Conservation (phyloP, 176 grass and related monocot species). For the Oryza longistaminata region DNA sequence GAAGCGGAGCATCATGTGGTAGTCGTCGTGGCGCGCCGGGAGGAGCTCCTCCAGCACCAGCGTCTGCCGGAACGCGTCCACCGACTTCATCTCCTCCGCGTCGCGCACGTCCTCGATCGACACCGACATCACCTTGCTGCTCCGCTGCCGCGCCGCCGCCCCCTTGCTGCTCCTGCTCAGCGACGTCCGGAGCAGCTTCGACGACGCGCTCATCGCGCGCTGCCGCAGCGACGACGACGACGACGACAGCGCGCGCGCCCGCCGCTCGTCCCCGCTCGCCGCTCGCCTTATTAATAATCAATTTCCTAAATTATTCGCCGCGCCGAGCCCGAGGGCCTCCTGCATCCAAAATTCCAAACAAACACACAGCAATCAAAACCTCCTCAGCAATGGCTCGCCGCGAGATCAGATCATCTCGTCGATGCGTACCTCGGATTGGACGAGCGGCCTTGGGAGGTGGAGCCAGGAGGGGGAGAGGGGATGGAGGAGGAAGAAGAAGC, state of each 20-base stretch:
- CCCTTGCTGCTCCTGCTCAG: slow-evolving; percentile 43
- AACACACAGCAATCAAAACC: background rate
- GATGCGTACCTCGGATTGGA: slow-evolving; percentile 14
- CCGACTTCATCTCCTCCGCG: slow-evolving; percentile 80
- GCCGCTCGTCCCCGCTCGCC: slow-evolving; percentile 23
- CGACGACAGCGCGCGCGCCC: slow-evolving; percentile 15
- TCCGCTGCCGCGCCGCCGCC: slow-evolving; percentile 57
- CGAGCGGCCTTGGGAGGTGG: slow-evolving; percentile 26
- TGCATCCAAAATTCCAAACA: background rate
- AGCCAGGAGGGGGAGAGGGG: background rate
- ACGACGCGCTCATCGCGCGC: slow-evolving; percentile 79
- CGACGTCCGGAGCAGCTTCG: slow-evolving; percentile 82
- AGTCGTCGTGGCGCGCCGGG: slow-evolving; percentile 89
- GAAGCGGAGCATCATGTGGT: slow-evolving; percentile 99
- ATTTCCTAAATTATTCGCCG: background rate
- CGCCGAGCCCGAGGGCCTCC: background rate
- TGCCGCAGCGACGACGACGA: slow-evolving; percentile 57
- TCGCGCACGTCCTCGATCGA: slow-evolving; percentile 93
- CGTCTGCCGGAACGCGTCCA: slow-evolving; percentile 94
- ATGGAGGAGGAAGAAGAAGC: background rate
- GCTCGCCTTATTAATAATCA: background rate
- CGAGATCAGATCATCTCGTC: too few relatives aligned
- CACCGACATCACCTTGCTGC: slow-evolving; percentile 95
- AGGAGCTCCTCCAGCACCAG: slow-evolving; percentile 95
- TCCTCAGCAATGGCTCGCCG: background rate